Base-by-base conservation (phyloP, 2,329 filamentous ascomycete species). In the Paracoccidioides brasiliensis region DNA sequence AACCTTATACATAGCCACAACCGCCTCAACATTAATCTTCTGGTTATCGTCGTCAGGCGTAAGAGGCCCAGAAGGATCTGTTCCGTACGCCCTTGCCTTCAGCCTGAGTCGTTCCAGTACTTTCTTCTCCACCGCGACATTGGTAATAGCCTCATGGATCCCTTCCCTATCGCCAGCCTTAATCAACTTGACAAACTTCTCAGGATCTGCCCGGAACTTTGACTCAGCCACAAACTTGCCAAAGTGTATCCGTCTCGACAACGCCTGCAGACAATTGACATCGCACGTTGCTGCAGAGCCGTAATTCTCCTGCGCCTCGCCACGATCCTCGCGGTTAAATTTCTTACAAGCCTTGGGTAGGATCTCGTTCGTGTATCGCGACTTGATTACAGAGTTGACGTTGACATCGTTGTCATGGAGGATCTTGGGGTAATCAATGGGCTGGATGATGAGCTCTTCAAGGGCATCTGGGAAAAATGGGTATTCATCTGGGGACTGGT, bases 151-250 rank as follows among this genome's bases (percentile, higher is more conserved):
- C 37, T 83, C 84, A 65, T 85, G 90, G 62, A 98, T 91, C 2
- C 85, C 91, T 55, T 83, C 76, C 5, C 86, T 78, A 70, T 98
- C 90, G 59, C 78, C 83, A 1, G 82, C 85, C 70, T 84, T 83
- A 74, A 98, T 97, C 71, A 97, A 72, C 59, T 77, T 77, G 5
- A 87, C 90, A 69, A 91, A 98, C 59, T 76, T 80, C 64, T 90
- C 88, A 35, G 83, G 80, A 63, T 97, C 88, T 49, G 86, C 84
- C 64, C 81, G 80, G 73, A 96, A 98, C 75, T 98, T 98, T 57
- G 85, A 84, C 78, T 98, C 93, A 45, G 93, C 93, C 7, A 98
- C 93, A 66, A 97, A 97, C 74, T 97, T 98, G 63, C 93, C 93
- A 74, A 95, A 98, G 72, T 98, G 93, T 63, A 98, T 93, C 55